phyloP scores from a whole-genome alignment of 2,329 filamentous ascomycete species.

The Celoporthe dispersa region DNA sequence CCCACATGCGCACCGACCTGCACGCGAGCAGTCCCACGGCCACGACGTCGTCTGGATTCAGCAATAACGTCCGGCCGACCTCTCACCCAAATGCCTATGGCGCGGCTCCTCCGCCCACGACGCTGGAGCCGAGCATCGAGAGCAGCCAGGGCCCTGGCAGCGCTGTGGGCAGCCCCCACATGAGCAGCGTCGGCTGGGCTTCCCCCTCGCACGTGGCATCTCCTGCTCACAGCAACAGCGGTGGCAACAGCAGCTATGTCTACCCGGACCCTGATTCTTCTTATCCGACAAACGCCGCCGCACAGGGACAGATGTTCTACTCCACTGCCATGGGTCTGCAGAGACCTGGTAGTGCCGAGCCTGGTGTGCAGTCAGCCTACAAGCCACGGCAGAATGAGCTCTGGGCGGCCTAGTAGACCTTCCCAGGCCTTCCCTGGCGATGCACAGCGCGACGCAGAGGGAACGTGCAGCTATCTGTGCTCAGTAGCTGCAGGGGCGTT shows the following conservation, averaged over 20 bases:
- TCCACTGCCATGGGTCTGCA: slow-evolving; percentile 65
- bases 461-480: neutral
- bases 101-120: slow-evolving; percentile 65
- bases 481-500: neutral
- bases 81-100: slow-evolving; percentile 85
- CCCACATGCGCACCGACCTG: slow-evolving; percentile 79
- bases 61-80: slow-evolving; percentile 67
- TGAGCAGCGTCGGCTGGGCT: slow-evolving; percentile 81
- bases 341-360: slow-evolving; percentile 75
- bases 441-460: neutral
- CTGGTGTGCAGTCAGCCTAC: slow-evolving; percentile 59
- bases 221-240: slow-evolving; percentile 63
- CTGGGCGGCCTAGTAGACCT: slow-evolving; percentile 45
- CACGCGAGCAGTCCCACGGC: slow-evolving; percentile 72
- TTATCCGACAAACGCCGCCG: slow-evolving; percentile 59
- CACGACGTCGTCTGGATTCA: slow-evolving; percentile 66
- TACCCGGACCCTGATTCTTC: slow-evolving; percentile 80
- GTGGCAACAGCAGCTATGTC: slow-evolving; percentile 65
- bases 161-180: slow-evolving; percentile 83
- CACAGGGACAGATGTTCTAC: slow-evolving; percentile 71
- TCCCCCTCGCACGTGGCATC: slow-evolving; percentile 75
- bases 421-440: neutral
- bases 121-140: slow-evolving; percentile 83
- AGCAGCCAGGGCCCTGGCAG: slow-evolving; percentile 72
- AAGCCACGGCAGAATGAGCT: slow-evolving; percentile 61